phyloP scores from a whole-genome alignment of 108 stramenopile species.

The Chaetoceros tenuissimus region DNA sequence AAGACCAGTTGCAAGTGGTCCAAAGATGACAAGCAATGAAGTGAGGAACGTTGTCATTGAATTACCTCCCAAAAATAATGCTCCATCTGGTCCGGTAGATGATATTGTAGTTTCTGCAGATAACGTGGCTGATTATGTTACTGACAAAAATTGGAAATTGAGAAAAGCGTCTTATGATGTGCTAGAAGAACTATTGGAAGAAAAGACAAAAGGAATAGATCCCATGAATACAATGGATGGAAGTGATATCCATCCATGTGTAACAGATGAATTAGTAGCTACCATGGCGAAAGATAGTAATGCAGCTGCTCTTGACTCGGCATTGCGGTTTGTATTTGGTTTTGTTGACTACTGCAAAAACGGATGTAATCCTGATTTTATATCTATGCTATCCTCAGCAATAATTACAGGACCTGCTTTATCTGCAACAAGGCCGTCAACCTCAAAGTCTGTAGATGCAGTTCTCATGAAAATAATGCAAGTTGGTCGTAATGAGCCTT shows the following conservation, averaged over 20 bases:
- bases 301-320: conserved; percentile 72
- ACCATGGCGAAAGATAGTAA: conserved; percentile 59
- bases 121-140: conserved; percentile 28
- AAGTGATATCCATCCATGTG: conserved; percentile 21
- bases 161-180: conserved; percentile 56
- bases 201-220: conserved; percentile 10
- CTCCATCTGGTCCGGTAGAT: not conserved
- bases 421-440: conserved; percentile 55
- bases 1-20: too few relatives aligned
- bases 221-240: conserved; percentile 23
- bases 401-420: conserved; percentile 69
- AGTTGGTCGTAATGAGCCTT: conserved; percentile 40
- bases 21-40: too few relatives aligned
- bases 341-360: conserved; percentile 53
- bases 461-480: conserved; percentile 69
- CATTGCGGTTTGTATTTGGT: conserved; percentile 32
- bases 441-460: conserved; percentile 31
- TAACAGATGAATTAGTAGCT: conserved; percentile 33
- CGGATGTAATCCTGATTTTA: conserved; percentile 33
- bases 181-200: conserved; percentile 21
- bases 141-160: conserved; percentile 61
- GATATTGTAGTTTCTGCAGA: conserved; percentile 51
- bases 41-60: not conserved
- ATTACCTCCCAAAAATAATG: not conserved
- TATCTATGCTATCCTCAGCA: conserved; percentile 28